These are phyloP conservation scores for Aspergillus intermedius DNA, from an alignment of 2,329 filamentous ascomycete species.

Conservation along the genomic window DNA sequence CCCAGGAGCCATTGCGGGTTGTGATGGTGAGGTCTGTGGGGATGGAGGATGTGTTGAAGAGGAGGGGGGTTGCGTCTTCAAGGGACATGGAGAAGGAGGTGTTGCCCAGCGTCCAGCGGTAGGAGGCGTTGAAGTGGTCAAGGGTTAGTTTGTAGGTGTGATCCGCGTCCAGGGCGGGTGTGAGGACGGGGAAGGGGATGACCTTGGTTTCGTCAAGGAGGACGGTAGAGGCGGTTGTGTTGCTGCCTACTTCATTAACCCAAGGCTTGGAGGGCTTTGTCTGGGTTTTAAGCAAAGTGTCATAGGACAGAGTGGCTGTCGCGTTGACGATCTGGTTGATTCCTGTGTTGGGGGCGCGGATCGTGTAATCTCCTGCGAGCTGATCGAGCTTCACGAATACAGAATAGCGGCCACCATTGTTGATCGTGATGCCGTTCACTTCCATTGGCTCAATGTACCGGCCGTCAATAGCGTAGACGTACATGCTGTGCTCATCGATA, in stretches of 20 bases:
- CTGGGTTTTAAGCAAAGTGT: conserved; percentile 13
- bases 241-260: conserved; percentile 46
- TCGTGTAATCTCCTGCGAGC: conserved; percentile 44
- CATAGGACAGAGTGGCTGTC: conserved; percentile 44
- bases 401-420: conserved; percentile 29
- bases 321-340: conserved; percentile 50
- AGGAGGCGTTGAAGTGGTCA: conserved; percentile 33
- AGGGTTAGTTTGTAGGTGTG: conserved; percentile 38
- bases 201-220: conserved; percentile 41
- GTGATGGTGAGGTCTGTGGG: conserved; percentile 44
- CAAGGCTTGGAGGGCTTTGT: conserved; percentile 30
- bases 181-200: conserved; percentile 43
- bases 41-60: conserved; percentile 40
- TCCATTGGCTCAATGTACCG: conserved; percentile 30
- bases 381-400: conserved; percentile 39
- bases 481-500: conserved; percentile 37
- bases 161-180: conserved; percentile 39
- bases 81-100: conserved; percentile 31
- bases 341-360: conserved; percentile 46
- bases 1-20: conserved; percentile 46
- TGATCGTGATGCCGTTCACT: conserved; percentile 24
- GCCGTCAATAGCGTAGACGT: conserved; percentile 36
- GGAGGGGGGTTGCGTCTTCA: conserved; percentile 39
- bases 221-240: conserved; percentile 34
- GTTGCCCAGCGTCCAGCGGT: conserved; percentile 48